Evolutionary conservation across 2,329 filamentous ascomycete species (phyloP).

Genomic region (Cladosporium sp.): DNA sequence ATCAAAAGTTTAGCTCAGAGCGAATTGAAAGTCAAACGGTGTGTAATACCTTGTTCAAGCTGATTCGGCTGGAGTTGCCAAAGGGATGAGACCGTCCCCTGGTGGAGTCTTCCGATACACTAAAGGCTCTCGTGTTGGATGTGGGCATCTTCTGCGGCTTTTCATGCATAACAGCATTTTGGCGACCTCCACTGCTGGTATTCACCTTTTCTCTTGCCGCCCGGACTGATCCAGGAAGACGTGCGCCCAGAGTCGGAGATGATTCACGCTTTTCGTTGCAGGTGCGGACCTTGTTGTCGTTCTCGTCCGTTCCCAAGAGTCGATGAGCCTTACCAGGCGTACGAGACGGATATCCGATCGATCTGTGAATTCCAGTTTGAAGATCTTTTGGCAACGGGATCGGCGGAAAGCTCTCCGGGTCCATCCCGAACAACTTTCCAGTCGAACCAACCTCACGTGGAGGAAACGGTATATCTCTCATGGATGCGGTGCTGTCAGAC

Average conservation of each 20-base stretch:
- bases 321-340: not conserved
- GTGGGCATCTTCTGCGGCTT: conserved; percentile 4
- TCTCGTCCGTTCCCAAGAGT: conserved; percentile 4
- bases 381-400: not conserved
- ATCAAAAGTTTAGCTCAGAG: not conserved
- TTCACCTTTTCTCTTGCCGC: conserved; percentile 13
- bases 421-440: not conserved
- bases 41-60: too few species aligned
- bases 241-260: conserved; percentile 19
- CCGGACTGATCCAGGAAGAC: conserved; percentile 15
- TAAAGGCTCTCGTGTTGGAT: conserved; percentile 1
- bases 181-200: not conserved
- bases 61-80: not conserved
- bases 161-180: not conserved
- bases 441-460: not conserved
- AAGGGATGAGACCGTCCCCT: not conserved
- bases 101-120: not conserved
- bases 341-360: conserved; percentile 23
- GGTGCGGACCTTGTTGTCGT: not conserved
- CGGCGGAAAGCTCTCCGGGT: not conserved
- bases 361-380: not conserved
- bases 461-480: conserved; percentile 1
- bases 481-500: conserved; percentile 24
- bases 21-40: too few species aligned
- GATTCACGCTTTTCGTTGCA: conserved; percentile 14